Conservation (phyloP, 305 asterid genomes). For the Salvia sclarea region DNA sequence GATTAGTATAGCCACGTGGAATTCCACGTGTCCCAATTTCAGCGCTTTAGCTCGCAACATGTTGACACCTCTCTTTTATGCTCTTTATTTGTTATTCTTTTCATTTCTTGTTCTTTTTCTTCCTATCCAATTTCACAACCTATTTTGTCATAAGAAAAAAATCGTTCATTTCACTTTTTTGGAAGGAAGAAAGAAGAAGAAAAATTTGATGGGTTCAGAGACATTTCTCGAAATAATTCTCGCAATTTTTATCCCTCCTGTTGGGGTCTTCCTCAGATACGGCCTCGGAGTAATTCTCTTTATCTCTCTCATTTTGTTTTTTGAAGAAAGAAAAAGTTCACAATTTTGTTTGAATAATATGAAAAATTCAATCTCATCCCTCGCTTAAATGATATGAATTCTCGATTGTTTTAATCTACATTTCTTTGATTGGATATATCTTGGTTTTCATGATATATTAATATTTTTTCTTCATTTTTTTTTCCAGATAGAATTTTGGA, state of each 20-base stretch:
- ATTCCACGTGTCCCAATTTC: conserved; percentile 39
- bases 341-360: background rate
- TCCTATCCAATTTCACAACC: background rate
- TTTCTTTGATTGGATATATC: background rate
- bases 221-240: conserved; percentile 76
- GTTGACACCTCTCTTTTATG: conserved; percentile 29
- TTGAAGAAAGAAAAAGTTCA: background rate
- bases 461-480: background rate
- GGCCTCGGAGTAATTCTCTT: conserved; percentile 67
- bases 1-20: conserved; percentile 21
- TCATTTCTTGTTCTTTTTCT: background rate
- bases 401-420: background rate
- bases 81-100: background rate
- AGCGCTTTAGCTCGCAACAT: conserved; percentile 11
- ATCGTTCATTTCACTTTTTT: background rate
- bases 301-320: background rate
- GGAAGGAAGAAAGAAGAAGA: background rate
- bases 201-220: conserved; percentile 63
- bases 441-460: background rate
- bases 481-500: conserved; percentile 89
- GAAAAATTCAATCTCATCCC: background rate
- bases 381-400: background rate
- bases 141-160: background rate
- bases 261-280: conserved; percentile 89
- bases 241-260: conserved; percentile 83